A percentile compares a stretch with the other conserved stretches of the same genome.
These are phyloP conservation scores for Pseudonitzschia delicatissima DNA, from an alignment of 108 stramenopile genomes.

Conservation along the genomic window DNA sequence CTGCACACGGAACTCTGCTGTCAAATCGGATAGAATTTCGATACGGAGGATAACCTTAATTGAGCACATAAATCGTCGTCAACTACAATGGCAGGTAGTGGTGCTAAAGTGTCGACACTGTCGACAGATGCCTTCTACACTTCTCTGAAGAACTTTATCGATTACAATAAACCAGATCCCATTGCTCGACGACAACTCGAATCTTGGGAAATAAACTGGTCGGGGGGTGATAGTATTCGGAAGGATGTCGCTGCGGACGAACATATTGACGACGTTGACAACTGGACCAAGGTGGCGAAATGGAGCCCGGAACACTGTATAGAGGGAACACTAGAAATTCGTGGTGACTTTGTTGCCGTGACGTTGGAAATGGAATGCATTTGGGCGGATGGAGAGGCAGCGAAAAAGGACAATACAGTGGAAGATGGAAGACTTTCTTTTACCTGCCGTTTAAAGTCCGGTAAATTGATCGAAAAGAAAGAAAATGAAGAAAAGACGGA, in stretches of 20 bases:
- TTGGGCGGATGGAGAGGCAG: slow-evolving; percentile 9
- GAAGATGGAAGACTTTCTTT: slow-evolving; percentile 19
- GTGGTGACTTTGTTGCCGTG: slow-evolving; percentile 32
- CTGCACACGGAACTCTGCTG: no score
- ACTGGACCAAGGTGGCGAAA: not conserved
- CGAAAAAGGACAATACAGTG: not conserved
- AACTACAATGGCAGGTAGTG: no score
- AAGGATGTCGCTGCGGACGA: not conserved
- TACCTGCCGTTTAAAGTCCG: slow-evolving; percentile 13
- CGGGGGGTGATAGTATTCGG: slow-evolving; percentile 10
- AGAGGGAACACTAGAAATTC: slow-evolving; percentile 27
- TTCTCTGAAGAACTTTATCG: slow-evolving; percentile 47
- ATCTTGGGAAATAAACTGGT: slow-evolving; percentile 48
- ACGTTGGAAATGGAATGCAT: slow-evolving; percentile 7
- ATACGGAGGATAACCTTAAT: no score
- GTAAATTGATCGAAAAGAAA: slow-evolving; percentile 1
- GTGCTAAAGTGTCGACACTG: not conserved
- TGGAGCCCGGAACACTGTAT: slow-evolving; percentile 9
- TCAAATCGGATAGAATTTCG: no score
- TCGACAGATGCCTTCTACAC: slow-evolving; percentile 24
- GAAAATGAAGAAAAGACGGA: slow-evolving; percentile 12
- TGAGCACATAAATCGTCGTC: no score
- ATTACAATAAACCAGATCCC: slow-evolving; percentile 67
- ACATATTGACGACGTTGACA: not conserved
- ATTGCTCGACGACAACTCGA: slow-evolving; percentile 49